Percentiles rank a stretch among this genome's conserved stretches.
Conservation (phyloP, 306 rosid species). For the Mucuna pruriens region DNA sequence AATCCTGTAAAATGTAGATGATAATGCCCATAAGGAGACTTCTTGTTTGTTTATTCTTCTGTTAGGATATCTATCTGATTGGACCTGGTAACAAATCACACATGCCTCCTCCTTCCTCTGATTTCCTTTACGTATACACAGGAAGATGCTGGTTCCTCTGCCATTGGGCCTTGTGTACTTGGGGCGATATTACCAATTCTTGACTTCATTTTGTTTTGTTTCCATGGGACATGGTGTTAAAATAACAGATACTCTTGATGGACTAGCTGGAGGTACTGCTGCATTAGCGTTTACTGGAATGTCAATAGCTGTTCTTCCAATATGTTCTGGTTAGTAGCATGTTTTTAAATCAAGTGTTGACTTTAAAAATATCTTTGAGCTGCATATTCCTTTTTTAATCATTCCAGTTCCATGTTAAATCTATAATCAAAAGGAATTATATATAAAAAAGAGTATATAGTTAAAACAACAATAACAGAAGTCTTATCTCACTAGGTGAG, state of each 20-base stretch:
- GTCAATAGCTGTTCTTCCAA: conserved; percentile 96
- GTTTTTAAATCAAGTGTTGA: conserved; percentile 23
- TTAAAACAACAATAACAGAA: no score
- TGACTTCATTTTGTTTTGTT: conserved; percentile 85
- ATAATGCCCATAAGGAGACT: conserved; percentile 25
- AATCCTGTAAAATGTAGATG: conserved; percentile 8
- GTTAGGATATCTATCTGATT: conserved; percentile 18
- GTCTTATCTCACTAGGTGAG: no score
- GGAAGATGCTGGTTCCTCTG: conserved; percentile 89
- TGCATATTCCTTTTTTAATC: no score
- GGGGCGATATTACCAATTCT: conserved; percentile 70
- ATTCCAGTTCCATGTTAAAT: no score
- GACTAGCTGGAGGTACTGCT: conserved; percentile 93
- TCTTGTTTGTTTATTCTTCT: conserved; percentile 1
- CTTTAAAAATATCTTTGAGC: no score
- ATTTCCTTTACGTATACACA: conserved; percentile 47
- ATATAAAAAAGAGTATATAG: no score
- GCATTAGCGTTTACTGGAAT: conserved; percentile 93
- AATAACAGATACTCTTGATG: conserved; percentile 89
- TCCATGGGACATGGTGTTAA: conserved; percentile 92
- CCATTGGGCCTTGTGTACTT: conserved; percentile 83
- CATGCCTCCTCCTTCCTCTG: conserved; percentile 30
- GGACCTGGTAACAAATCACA: conserved; percentile 27
- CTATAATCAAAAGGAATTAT: no score
- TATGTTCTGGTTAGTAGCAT: conserved; percentile 82